Base-by-base conservation (phyloP, 208 protist genomes). In the Balamuthia mandrillaris region DNA sequence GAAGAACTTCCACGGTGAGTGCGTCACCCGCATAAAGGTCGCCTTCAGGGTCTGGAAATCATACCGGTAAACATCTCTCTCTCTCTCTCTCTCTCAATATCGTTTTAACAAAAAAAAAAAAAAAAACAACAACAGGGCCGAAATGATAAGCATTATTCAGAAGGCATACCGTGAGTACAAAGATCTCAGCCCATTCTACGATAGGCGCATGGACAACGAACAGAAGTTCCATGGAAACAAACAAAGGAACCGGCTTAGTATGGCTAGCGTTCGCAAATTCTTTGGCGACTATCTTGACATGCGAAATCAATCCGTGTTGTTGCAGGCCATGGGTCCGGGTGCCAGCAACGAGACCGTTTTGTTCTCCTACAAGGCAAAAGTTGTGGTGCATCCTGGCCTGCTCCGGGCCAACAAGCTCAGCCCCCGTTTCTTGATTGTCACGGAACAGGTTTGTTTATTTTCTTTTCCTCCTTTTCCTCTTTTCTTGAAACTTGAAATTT, bases 271-370 rank as follows among this genome's bases (percentile, higher is more conserved):
- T 33, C 83, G 83, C 31, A 70, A 70, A 47, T 87, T 82, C 68
- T 70, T 66, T 27, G 83, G 83, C 33, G 83, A 87, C 60, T 87
- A 87, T 56, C 47, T 85, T 27, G 81, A 85, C 37, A 65, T 77
- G 31, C 63, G 81, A 47, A 72, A 68, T 31, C 31, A 77, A 45
- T 18, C 10, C 18, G 42, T 47, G 42, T 42, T 85, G 18, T 31
- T 79, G 2, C 24, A 74, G n/a, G 79, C 79, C 45, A 74, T 77
- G 79, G 79, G 60, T 21, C 56, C 42, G 14, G 60, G 60, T 21
- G 79, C 79, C 52, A 5, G 10, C 31, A 84, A 84, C 79, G 60
- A 84, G 16, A 60, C 39, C n/a, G 58, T 84, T 2, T n/a, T 83
- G 37, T 83, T 83, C 58, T 83, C 51, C 24, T 61, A 52, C 51